These are phyloP conservation scores for Bidens hawaiensis DNA, from an alignment of 140 eudicot genomes.

Conservation along the genomic window DNA sequence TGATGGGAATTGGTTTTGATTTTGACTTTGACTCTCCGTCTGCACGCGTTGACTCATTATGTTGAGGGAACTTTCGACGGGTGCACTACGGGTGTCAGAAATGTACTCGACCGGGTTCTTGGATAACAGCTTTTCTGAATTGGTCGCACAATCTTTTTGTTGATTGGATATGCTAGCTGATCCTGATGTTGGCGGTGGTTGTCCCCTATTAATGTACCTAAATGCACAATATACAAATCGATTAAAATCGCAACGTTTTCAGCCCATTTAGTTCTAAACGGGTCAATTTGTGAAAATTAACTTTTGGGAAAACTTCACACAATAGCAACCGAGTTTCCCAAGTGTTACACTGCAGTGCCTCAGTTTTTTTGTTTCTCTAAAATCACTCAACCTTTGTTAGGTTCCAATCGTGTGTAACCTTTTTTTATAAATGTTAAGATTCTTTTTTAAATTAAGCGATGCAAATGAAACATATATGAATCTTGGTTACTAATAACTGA, in stretches of 20 bases:
- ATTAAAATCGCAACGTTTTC: neutral
- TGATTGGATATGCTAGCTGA: constrained; percentile 55
- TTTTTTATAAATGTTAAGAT: too few relatives aligned
- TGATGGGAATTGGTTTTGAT: constrained; percentile 24
- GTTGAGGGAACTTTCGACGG: constrained; percentile 22
- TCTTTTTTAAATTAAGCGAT: too few relatives aligned
- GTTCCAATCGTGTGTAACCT: too few relatives aligned
- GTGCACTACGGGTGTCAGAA: constrained; percentile 43
- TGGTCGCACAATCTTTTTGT: constrained; percentile 45
- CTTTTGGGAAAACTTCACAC: too few relatives aligned
- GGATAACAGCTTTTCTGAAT: constrained; percentile 42
- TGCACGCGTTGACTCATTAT: constrained; percentile 32
- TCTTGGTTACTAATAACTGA: too few relatives aligned
- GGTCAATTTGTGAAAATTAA: neutral
- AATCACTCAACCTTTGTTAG: too few relatives aligned
- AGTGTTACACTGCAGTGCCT: too few relatives aligned
- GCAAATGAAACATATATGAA: too few relatives aligned
- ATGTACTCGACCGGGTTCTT: constrained; percentile 33
- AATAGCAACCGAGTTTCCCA: too few relatives aligned
- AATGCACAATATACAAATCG: constrained; percentile 17
- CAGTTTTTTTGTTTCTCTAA: too few relatives aligned
- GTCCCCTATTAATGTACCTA: constrained; percentile 63
- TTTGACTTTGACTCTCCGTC: constrained; percentile 34
- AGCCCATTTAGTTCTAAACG: neutral
- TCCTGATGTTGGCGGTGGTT: constrained; percentile 43